Evolutionary conservation across 169 alveolate species (phyloP), one percentile per base, ranked within the genome.

Genomic region (Plasmodium cynomolgi): DNA sequence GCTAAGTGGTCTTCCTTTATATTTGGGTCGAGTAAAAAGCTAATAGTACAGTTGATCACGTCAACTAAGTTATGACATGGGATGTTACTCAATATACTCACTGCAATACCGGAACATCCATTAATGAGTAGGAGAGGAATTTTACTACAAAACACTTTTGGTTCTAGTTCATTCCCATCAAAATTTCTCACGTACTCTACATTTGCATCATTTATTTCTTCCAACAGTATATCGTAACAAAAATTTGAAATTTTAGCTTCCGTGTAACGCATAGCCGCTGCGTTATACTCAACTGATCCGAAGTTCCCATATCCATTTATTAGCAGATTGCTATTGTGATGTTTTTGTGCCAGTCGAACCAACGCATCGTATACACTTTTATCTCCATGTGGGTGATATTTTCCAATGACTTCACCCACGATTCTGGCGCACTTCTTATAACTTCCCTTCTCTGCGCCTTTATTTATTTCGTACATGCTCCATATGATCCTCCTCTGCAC

Each of bases 231-330:
- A 74, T 95, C 96, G 80, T 96, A 96, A 92, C 98, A 96, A 84
- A 95, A 84, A 58, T 39, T 73, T 4, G 81, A 74, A 47, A 97
- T 86, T 33, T 97, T 73, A 82, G 98, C 96, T 77, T 97, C 98
- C 7, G 98, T 97, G 92, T 97, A 97, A 77, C 98, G 83, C 98
- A 97, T 97, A 2, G 98, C 98, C 7, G 98, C 98, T 2, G 98
- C 97, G 4, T 97, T 97, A 23, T 96, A 97, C 82, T 97, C 98
- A 29, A 95, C 96, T 0, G 98, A 95, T 23, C 98, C 98, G 71
- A 97, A 97, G 88, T 97, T 97, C 15, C 98, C 98, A 91, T 97
- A 98, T 33, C 98, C 98, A 7, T 96, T 97, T 3, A 97, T 95
- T 20, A 97, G 96, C 39, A 97, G 95, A 83, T 95, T 95, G 58